Conservation (phyloP, 2,329 filamentous ascomycete species). For the Furcasterigmium furcatum region DNA sequence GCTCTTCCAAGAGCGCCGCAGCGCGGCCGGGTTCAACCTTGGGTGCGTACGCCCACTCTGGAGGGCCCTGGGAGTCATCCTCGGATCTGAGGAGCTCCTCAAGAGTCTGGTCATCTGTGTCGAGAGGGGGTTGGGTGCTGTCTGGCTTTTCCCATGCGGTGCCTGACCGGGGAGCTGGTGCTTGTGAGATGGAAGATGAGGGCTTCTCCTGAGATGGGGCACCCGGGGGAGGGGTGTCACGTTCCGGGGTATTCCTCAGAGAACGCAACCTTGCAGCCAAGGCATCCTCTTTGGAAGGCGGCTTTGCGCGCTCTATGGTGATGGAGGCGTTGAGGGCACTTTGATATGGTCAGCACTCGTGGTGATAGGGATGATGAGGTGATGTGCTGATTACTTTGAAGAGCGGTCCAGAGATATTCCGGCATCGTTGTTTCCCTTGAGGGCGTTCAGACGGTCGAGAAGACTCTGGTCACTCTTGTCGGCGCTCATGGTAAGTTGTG, state of each 20-base stretch:
- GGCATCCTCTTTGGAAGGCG: conserved; percentile 45
- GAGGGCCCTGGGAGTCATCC: conserved; percentile 14
- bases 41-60: conserved; percentile 15
- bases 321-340: conserved; percentile 21
- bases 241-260: conserved; percentile 37
- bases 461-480: conserved; percentile 39
- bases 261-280: conserved; percentile 49
- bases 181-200: conserved; percentile 8
- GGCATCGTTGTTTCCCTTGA: conserved; percentile 32
- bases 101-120: conserved; percentile 48
- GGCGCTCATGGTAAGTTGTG: not conserved
- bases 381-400: conserved; percentile 32
- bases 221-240: conserved; percentile 11
- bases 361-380: conserved; percentile 1
- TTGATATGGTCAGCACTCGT: conserved; percentile 9
- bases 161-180: not conserved
- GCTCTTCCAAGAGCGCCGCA: conserved; percentile 30
- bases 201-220: conserved; percentile 12
- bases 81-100: conserved; percentile 48
- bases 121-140: conserved; percentile 17
- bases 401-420: conserved; percentile 19
- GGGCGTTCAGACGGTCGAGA: conserved; percentile 51
- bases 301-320: conserved; percentile 37
- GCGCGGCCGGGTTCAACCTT: conserved; percentile 25
- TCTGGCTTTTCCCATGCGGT: not conserved